Conservation (phyloP, 768 basidiomycete genomes). For the Sarcomyxa edulis region DNA sequence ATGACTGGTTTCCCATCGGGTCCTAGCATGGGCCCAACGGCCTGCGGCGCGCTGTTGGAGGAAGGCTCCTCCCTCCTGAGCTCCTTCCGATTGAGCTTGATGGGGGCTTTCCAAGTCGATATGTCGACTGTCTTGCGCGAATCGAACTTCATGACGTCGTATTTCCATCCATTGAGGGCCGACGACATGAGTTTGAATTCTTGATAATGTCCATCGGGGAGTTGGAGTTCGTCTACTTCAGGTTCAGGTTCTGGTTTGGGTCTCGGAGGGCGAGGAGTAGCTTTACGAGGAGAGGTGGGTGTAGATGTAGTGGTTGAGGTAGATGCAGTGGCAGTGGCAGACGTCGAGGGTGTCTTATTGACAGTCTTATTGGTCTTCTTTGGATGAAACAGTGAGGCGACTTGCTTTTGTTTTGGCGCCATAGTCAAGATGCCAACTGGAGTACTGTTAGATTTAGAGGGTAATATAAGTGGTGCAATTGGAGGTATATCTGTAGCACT, state of each 20-base stretch:
- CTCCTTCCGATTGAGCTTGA: constrained; percentile 88
- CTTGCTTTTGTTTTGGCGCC: constrained; percentile 37
- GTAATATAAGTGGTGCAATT: too few species aligned
- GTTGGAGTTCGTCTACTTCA: constrained; percentile 45
- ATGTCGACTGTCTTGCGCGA: constrained; percentile 69
- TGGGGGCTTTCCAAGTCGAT: constrained; percentile 61
- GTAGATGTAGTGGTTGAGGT: constrained; percentile 12
- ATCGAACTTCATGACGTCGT: constrained; percentile 91
- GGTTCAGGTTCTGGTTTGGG: constrained; percentile 36
- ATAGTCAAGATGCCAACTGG: too few species aligned
- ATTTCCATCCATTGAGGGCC: constrained; percentile 81
- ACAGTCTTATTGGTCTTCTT: constrained; percentile 56
- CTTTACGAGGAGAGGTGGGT: constrained; percentile 13
- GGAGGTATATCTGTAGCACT: too few species aligned
- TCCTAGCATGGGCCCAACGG: constrained; percentile 73
- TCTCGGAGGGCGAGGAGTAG: constrained; percentile 29
- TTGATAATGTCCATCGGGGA: constrained; percentile 64
- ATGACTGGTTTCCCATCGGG: constrained; percentile 82
- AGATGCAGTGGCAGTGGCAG: constrained; percentile 18
- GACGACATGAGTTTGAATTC: constrained; percentile 81
- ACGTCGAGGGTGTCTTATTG: constrained; percentile 22
- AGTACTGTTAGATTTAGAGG: neutral
- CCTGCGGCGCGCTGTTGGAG: constrained; percentile 33
- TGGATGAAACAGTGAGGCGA: constrained; percentile 59
- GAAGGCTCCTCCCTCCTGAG: constrained; percentile 44